Percentiles rank a stretch among this genome's conserved stretches.
These are phyloP conservation scores for Panicum miliaceum DNA, from an alignment of 176 grass and related monocot species.

Conservation along the genomic window DNA sequence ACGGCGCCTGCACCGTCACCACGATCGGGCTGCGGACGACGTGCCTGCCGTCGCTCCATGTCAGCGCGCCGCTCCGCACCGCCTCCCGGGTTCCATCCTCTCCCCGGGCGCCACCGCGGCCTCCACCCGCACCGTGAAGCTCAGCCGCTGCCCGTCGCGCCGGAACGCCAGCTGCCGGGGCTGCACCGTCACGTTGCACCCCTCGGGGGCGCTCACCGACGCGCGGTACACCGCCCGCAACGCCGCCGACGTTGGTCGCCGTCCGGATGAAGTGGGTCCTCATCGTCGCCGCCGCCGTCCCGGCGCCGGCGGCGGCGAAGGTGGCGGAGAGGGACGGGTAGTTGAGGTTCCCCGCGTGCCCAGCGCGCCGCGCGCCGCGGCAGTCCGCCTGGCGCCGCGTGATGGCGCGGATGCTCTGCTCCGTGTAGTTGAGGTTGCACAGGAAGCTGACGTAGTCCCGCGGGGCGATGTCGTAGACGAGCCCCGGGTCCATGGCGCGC, in stretches of 20 bases:
- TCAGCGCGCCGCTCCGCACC: constrained; percentile 73
- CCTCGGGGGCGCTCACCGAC: constrained; percentile 51
- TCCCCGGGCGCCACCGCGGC: constrained; percentile 21
- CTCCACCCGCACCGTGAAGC: constrained; percentile 72
- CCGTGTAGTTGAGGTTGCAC: constrained; percentile 86
- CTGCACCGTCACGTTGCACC: constrained; percentile 73
- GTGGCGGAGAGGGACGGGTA: constrained; percentile 73
- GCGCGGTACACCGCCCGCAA: constrained; percentile 57
- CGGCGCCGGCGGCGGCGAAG: constrained; percentile 49
- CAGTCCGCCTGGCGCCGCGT: constrained; percentile 71
- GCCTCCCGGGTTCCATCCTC: constrained; percentile 87
- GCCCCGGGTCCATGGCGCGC: constrained; percentile 91
- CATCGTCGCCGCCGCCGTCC: constrained; percentile 9
- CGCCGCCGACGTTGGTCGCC: constrained; percentile 71
- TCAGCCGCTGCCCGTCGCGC: constrained; percentile 83
- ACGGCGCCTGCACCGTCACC: constrained; percentile 73
- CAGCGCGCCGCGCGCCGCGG: constrained; percentile 57
- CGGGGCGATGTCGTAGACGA: constrained; percentile 71
- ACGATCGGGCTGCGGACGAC: constrained; percentile 70
- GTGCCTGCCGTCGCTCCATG: constrained; percentile 76
- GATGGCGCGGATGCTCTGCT: constrained; percentile 83
- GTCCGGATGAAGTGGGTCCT: constrained; percentile 79
- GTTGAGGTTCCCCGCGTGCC: constrained; percentile 83
- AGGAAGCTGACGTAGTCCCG: constrained; percentile 76
- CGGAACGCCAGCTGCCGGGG: constrained; percentile 69